These are phyloP conservation scores for Heliocybe sulcata DNA, from an alignment of 1,284 basidiomycete genomes.

Conservation along the genomic window DNA sequence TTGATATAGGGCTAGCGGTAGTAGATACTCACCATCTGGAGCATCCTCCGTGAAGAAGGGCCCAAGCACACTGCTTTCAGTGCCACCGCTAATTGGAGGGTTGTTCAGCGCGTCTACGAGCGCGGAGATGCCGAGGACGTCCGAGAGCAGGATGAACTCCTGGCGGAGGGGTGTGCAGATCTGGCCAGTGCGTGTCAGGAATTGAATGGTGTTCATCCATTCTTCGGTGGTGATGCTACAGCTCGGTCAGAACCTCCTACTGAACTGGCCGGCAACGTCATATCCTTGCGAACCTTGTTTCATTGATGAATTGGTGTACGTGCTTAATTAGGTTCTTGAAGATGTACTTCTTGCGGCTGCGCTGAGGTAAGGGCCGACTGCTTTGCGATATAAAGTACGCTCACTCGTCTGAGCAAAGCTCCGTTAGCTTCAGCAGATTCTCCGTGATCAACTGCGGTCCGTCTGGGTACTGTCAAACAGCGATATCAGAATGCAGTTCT, in stretches of 20 bases:
- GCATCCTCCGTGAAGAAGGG: constrained; percentile 85
- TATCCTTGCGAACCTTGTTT: constrained; percentile 51
- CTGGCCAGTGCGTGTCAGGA: constrained; percentile 70
- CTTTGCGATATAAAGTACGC: not conserved
- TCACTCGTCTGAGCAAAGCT: constrained; percentile 19
- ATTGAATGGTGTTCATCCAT: constrained; percentile 77
- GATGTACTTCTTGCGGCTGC: constrained; percentile 38
- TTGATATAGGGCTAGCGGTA: not conserved
- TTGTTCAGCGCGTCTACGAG: constrained; percentile 77
- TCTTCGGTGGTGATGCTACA: constrained; percentile 69
- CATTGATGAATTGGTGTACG: constrained; percentile 65
- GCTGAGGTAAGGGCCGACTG: not conserved
- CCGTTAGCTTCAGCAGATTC: constrained; percentile 42
- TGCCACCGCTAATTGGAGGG: constrained; percentile 55
- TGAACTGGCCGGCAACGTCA: not conserved
- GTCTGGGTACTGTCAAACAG: constrained; percentile 34
- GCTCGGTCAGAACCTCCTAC: not conserved
- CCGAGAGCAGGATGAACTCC: constrained; percentile 82
- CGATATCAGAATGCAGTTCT: not conserved
- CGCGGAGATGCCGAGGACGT: constrained; percentile 71
- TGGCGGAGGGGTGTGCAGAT: constrained; percentile 68
- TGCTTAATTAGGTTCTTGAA: constrained; percentile 48
- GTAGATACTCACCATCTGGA: constrained; percentile 45
- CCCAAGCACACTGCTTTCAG: constrained; percentile 74
- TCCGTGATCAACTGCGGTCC: constrained; percentile 47